A percentile compares a stretch with the other conserved stretches of the same genome.
phyloP scores from a whole-genome alignment of 2,329 filamentous ascomycete species.

The Mycosphaerella sp. region DNA sequence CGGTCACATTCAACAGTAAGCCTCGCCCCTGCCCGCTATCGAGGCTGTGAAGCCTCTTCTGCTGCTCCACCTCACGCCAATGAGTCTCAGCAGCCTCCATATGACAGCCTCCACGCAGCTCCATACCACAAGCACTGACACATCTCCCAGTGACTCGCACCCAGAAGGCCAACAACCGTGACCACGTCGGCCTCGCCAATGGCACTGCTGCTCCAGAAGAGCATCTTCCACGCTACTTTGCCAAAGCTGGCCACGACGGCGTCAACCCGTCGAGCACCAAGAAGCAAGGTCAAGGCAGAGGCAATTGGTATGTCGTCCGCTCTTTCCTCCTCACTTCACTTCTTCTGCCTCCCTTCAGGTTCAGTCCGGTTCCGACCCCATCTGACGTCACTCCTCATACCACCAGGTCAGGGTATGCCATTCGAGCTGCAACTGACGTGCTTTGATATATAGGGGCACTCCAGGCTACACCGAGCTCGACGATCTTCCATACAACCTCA shows the following conservation, averaged over 20 bases:
- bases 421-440: slow-evolving; percentile 3
- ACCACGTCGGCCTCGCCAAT: slow-evolving; percentile 74
- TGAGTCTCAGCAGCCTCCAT: slow-evolving; percentile 8
- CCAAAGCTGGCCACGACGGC: slow-evolving; percentile 74
- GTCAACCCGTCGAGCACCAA: slow-evolving; percentile 88
- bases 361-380: no score
- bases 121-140: slow-evolving; percentile 9
- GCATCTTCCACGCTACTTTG: slow-evolving; percentile 85
- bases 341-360: background rate
- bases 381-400: slow-evolving; percentile 1
- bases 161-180: slow-evolving; percentile 90
- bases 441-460: slow-evolving; percentile 59
- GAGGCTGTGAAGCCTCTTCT: background rate
- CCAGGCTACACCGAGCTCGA: slow-evolving; percentile 71
- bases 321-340: slow-evolving; percentile 9
- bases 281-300: slow-evolving; percentile 89
- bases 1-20: slow-evolving; percentile 7
- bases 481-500: slow-evolving; percentile 75
- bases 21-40: background rate
- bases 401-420: background rate
- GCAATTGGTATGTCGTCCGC: slow-evolving; percentile 70
- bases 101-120: background rate
- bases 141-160: slow-evolving; percentile 78
- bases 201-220: slow-evolving; percentile 64
- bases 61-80: slow-evolving; percentile 3